A percentile compares a stretch with the other conserved stretches of the same genome.
phyloP scores from a whole-genome alignment of 2,329 filamentous ascomycete genomes.

The Pseudogymnoascus sp. region DNA sequence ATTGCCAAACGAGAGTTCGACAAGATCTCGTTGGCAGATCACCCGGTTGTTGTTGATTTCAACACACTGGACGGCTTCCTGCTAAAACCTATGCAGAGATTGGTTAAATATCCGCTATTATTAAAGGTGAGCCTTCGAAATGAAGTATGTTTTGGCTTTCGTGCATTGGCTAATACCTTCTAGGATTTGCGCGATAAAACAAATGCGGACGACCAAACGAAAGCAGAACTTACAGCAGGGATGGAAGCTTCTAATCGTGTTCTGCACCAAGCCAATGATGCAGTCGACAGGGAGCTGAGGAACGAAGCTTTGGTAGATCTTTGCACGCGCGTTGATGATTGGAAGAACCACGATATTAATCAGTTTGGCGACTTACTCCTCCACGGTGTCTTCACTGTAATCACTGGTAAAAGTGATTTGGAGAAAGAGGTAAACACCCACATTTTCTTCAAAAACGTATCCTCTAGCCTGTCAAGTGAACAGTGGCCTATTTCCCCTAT shows the following conservation, averaged over 20 bases:
- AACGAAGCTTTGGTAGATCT: conserved; percentile 78
- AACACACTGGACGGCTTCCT: conserved; percentile 87
- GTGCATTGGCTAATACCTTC: conserved; percentile 10
- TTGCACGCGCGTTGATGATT: conserved; percentile 79
- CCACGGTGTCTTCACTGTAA: conserved; percentile 82
- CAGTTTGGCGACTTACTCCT: conserved; percentile 84
- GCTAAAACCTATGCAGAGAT: conserved; percentile 89
- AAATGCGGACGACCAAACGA: conserved; percentile 58
- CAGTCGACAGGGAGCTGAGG: conserved; percentile 79
- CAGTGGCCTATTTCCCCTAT: neutral
- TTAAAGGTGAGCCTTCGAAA: conserved; percentile 53
- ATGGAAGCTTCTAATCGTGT: conserved; percentile 77
- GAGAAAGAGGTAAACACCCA: conserved; percentile 58
- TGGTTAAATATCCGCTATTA: conserved; percentile 89
- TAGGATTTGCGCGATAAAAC: conserved; percentile 83
- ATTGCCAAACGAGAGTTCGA: conserved; percentile 80
- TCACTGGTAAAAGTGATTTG: conserved; percentile 81
- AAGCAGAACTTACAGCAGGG: conserved; percentile 63
- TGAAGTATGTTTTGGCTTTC: neutral
- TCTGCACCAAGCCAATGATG: conserved; percentile 77
- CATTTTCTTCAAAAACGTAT: neutral
- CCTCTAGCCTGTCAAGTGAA: neutral
- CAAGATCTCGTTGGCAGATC: conserved; percentile 69
- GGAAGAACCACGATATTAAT: conserved; percentile 87
- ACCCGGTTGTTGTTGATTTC: conserved; percentile 74